Conservation (phyloP, 495 filamentous ascomycete genomes). For the Lasiosphaeris hirsuta region DNA sequence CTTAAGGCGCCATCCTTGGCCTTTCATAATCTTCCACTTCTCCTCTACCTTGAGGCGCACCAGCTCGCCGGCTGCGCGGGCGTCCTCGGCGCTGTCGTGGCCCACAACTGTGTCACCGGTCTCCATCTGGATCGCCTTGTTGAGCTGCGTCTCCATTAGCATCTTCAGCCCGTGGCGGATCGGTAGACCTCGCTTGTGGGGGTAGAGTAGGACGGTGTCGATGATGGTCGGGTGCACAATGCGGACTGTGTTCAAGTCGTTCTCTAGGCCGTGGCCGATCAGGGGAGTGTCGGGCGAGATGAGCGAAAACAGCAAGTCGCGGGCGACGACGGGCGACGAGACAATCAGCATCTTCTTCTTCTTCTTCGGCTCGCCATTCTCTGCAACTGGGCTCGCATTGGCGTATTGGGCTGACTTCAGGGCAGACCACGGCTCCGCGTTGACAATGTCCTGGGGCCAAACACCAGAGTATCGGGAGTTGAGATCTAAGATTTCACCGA, state of each 20-base stretch:
- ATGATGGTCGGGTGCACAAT: slow-evolving; percentile 81
- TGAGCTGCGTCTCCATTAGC: slow-evolving; percentile 62
- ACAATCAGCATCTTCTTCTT: slow-evolving; percentile 59
- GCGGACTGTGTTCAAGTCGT: slow-evolving; percentile 80
- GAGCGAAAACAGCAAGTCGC: slow-evolving; percentile 65
- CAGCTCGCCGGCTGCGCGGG: slow-evolving; percentile 80
- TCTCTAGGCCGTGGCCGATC: slow-evolving; percentile 92
- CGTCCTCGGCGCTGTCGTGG: slow-evolving; percentile 88
- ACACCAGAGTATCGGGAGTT: slow-evolving; percentile 90
- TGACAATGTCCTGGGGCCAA: slow-evolving; percentile 63
- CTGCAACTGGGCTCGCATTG: no score
- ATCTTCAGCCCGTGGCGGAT: slow-evolving; percentile 69
- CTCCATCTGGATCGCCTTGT: slow-evolving; percentile 72
- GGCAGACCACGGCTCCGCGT: slow-evolving; percentile 59
- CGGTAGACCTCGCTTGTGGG: slow-evolving; percentile 71
- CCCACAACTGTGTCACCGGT: slow-evolving; percentile 45
- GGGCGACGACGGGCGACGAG: slow-evolving; percentile 64
- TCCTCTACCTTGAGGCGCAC: slow-evolving; percentile 64
- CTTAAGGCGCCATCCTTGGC: slow-evolving; percentile 59
- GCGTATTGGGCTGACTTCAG: background rate
- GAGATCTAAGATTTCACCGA: slow-evolving; percentile 81
- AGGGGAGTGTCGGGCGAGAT: slow-evolving; percentile 73
- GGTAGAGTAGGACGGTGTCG: slow-evolving; percentile 83
- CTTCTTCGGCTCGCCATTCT: background rate
- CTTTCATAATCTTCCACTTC: slow-evolving; percentile 61